phyloP scores from a whole-genome alignment of 2,329 filamentous ascomycete species.

The Clonostachys chloroleuca region DNA sequence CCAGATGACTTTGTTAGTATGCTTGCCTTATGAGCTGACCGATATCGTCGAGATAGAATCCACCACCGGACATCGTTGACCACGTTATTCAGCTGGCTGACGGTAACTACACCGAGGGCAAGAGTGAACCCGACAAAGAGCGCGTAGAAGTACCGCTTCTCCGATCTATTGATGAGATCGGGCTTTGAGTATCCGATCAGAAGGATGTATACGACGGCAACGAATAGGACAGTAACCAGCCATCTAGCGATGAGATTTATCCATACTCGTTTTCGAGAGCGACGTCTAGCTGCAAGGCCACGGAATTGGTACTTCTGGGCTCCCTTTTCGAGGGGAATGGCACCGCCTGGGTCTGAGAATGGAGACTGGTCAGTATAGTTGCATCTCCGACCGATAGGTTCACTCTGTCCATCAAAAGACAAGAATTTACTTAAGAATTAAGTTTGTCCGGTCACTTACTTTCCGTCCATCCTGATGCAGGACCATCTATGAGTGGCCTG shows the following conservation, averaged over 20 bases:
- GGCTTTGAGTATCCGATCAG: constrained; percentile 17
- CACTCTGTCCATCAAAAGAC: too few relatives aligned
- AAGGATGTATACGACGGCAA: constrained; percentile 17
- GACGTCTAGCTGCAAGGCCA: too few relatives aligned
- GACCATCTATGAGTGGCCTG: too few relatives aligned
- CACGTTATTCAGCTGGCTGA: constrained; percentile 35
- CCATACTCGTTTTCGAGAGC: neutral
- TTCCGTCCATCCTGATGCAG: too few relatives aligned
- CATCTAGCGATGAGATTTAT: constrained; percentile 10
- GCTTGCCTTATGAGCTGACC: constrained; percentile 27
- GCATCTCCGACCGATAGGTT: too few relatives aligned
- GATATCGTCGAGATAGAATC: constrained; percentile 28
- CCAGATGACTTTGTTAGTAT: too few relatives aligned
- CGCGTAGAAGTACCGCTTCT: constrained; percentile 35
- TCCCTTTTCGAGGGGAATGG: too few relatives aligned
- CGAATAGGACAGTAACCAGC: constrained; percentile 19
- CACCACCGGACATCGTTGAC: constrained; percentile 39
- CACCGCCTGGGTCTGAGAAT: too few relatives aligned
- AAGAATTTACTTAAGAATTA: too few relatives aligned
- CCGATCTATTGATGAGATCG: constrained; percentile 18
- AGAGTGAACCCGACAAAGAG: constrained; percentile 38
- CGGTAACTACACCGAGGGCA: constrained; percentile 32
- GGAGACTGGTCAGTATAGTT: too few relatives aligned
- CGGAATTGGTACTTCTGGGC: too few relatives aligned
- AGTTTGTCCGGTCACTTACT: too few relatives aligned